These are phyloP conservation scores for Fusarium virguliforme DNA, from an alignment of 2,329 filamentous ascomycete species.

Conservation along the genomic window DNA sequence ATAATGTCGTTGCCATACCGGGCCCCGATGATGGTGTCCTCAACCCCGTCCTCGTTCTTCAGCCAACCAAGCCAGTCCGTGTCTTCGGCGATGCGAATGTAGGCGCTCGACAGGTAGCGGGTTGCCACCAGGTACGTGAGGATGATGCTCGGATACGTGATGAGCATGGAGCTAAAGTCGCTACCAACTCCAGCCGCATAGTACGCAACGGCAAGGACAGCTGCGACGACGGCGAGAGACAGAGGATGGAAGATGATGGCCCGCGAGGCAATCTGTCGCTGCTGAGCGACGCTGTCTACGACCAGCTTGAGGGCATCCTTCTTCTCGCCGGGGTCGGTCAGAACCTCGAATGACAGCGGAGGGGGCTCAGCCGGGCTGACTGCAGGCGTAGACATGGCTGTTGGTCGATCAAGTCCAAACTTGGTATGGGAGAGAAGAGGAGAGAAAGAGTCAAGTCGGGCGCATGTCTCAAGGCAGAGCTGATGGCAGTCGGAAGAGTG, in stretches of 20 bases:
- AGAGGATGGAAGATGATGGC: conserved; percentile 76
- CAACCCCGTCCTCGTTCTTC: conserved; percentile 54
- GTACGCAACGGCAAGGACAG: conserved; percentile 60
- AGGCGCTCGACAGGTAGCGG: conserved; percentile 73
- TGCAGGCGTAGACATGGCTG: conserved; percentile 24
- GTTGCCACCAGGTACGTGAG: conserved; percentile 76
- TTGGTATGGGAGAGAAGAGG: not conserved
- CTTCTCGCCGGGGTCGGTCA: conserved; percentile 71
- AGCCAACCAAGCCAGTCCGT: conserved; percentile 75
- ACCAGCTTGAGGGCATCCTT: conserved; percentile 79
- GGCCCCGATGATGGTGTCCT: conserved; percentile 75
- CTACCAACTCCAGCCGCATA: conserved; percentile 57
- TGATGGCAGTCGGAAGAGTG: not conserved
- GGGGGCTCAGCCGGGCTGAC: conserved; percentile 62
- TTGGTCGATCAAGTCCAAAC: not conserved
- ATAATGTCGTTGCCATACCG: conserved; percentile 78
- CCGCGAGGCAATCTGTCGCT: conserved; percentile 78
- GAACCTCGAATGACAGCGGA: conserved; percentile 72
- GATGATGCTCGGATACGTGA: conserved; percentile 72
- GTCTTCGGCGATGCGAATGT: conserved; percentile 74
- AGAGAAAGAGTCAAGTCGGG: conserved; percentile 10
- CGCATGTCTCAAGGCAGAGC: conserved; percentile 12
- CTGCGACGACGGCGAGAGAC: conserved; percentile 63
- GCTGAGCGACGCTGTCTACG: conserved; percentile 86
- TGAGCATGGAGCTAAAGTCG: conserved; percentile 69